Evolutionary conservation across 2,329 filamentous ascomycete species (phyloP), one percentile per base, ranked within the genome.

Genomic region (Diatrype stigma): DNA sequence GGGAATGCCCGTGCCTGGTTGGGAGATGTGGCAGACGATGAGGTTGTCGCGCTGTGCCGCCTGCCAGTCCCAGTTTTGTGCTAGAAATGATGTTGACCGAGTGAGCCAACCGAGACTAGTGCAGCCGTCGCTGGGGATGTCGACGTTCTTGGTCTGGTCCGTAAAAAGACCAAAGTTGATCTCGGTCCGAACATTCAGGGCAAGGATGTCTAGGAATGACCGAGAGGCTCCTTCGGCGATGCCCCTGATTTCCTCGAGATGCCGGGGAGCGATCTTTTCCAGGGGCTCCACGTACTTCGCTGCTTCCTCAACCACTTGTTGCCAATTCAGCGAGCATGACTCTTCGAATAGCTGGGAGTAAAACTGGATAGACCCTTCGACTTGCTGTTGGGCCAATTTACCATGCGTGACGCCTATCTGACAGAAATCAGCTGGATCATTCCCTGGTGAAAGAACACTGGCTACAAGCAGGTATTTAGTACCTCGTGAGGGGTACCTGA

Each of bases 21-120:
- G 73, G 1, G 63, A 60, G 46, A 81, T 75, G 35, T 72, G 72
- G 17, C 75, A 70, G 30, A 75, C 58, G 45, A 82, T 63, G 0
- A 82, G 66, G 54, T 81, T 81, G 11, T 65, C 56, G 19, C 71
- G 72, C 51, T 85, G 78, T 14, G 62, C 69, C 0, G 62, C 61
- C 60, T 74, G 73, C 81, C 83, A 86, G 56, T 84, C 80, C 81
- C 81, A 85, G 50, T 83, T 84, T 65, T 84, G 81, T 1, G 70
- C 73, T 4, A 84, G 62, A 51, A 73, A 76, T 0, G 63, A 63
- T 6, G 47, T 45, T 2, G 54, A 51, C 1, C 37, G 45, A 0
- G 70, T 72, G 10, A 68, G 63, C 71, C 74, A 80, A 2, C 71
- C 71, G 12, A 82, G 55, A 14, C 74, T 73, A 0, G 81, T 84